Evolutionary conservation across 495 filamentous ascomycete genomes (phyloP).

Genomic region (Tetracladium marchalianum): DNA sequence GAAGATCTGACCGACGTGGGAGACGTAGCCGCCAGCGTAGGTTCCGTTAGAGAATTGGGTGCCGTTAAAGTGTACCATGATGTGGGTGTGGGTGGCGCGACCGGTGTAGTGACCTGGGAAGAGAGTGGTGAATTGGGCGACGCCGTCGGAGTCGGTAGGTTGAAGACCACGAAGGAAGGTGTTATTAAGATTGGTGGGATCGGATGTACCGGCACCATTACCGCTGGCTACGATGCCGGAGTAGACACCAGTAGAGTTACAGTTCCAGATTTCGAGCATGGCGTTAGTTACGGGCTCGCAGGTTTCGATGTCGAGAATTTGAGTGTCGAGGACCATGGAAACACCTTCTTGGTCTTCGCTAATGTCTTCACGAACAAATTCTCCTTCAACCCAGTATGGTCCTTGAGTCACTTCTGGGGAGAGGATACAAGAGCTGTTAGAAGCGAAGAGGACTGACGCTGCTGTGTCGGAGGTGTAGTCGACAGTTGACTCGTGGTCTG

Average conservation of each 20-base stretch:
- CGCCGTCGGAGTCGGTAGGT: slow-evolving; percentile 38
- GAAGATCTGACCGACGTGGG: slow-evolving; percentile 52
- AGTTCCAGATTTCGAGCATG: slow-evolving; percentile 43
- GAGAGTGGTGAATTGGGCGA: slow-evolving; percentile 41
- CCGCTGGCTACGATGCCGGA: slow-evolving; percentile 22
- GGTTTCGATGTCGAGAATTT: slow-evolving; percentile 42
- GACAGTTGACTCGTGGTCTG: slow-evolving; percentile 26
- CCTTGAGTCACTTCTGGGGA: slow-evolving; percentile 41
- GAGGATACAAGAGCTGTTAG: slow-evolving; percentile 34
- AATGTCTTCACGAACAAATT: slow-evolving; percentile 44
- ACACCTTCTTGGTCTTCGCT: slow-evolving; percentile 35
- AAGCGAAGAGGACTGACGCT: slow-evolving; percentile 35
- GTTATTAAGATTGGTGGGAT: slow-evolving; percentile 32
- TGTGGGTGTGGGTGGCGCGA: slow-evolving; percentile 43
- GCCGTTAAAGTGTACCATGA: slow-evolving; percentile 39
- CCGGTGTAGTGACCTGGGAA: slow-evolving; percentile 51
- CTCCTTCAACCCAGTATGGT: slow-evolving; percentile 45
- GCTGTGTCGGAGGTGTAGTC: slow-evolving; percentile 16
- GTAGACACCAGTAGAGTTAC: slow-evolving; percentile 46
- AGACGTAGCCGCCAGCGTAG: slow-evolving; percentile 33
- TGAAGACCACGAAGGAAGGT: slow-evolving; percentile 42
- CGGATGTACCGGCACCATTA: slow-evolving; percentile 26
- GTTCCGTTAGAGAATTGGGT: slow-evolving; percentile 35
- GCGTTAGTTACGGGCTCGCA: slow-evolving; percentile 39
- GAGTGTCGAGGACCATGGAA: slow-evolving; percentile 39